Evolutionary conservation across 1,284 basidiomycete genomes (phyloP).

Genomic region (Melampsora larici-populina): DNA sequence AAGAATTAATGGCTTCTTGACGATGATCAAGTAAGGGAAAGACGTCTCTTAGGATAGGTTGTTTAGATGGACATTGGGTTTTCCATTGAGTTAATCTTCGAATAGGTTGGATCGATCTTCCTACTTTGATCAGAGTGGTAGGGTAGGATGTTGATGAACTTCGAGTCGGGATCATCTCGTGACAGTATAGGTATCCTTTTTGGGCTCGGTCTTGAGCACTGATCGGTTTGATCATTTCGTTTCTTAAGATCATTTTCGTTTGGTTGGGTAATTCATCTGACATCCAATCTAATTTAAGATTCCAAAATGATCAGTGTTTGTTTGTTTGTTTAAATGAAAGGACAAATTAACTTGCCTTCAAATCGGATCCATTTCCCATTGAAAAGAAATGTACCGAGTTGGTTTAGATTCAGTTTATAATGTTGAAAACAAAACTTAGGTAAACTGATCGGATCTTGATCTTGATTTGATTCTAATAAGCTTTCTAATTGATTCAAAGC

Average conservation of each 20-base stretch:
- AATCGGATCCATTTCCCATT: slow-evolving; percentile 14
- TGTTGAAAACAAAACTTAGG: slow-evolving; percentile 35
- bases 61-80: slow-evolving; percentile 11
- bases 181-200: slow-evolving; percentile 23
- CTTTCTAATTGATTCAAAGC: slow-evolving; percentile 4
- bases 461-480: not conserved
- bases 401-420: not conserved
- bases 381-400: slow-evolving; percentile 1
- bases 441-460: too few species aligned
- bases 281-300: slow-evolving; percentile 9
- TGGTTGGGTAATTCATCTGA: not conserved
- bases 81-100: slow-evolving; percentile 20
- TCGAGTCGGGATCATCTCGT: slow-evolving; percentile 16
- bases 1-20: not conserved
- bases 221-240: slow-evolving; percentile 22
- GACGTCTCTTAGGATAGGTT: slow-evolving; percentile 18
- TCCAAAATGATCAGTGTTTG: not conserved
- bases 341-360: not conserved
- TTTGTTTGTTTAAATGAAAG: not conserved
- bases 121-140: slow-evolving; percentile 20
- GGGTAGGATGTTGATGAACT: not conserved
- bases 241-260: slow-evolving; percentile 3
- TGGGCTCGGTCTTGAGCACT: not conserved
- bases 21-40: not conserved
- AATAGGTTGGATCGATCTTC: slow-evolving; percentile 17